Conservation (phyloP, 768 basidiomycete species). For the Termitomyces sp. region DNA sequence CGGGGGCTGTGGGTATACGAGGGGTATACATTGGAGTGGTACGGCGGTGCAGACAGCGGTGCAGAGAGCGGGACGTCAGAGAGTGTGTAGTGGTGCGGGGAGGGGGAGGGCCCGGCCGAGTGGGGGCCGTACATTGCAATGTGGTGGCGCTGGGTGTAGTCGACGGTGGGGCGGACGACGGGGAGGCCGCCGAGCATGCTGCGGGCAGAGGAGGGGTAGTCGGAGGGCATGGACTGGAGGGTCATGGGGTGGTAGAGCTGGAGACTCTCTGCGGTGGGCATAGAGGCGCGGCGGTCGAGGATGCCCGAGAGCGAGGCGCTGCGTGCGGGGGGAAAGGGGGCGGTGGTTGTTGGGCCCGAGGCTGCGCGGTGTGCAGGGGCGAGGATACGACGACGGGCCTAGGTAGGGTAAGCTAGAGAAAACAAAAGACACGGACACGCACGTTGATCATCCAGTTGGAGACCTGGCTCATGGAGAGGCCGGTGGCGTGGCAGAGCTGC, state of each 20-base stretch:
- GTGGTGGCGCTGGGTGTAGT: slow-evolving; percentile 33
- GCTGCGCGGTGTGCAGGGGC: slow-evolving; percentile 77
- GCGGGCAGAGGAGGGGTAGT: slow-evolving; percentile 38
- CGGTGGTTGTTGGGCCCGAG: slow-evolving; percentile 72
- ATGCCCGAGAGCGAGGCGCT: slow-evolving; percentile 37
- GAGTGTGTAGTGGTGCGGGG: slow-evolving; percentile 23
- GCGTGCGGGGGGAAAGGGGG: slow-evolving; percentile 58
- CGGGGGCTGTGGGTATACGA: slow-evolving; percentile 25
- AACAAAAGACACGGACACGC: too few relatives aligned
- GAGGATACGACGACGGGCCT: slow-evolving; percentile 81
- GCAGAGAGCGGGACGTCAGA: slow-evolving; percentile 49
- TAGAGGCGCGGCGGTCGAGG: slow-evolving; percentile 54
- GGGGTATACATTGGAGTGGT: slow-evolving; percentile 31
- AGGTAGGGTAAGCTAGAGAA: too few relatives aligned
- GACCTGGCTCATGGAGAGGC: slow-evolving; percentile 84
- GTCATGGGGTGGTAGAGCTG: slow-evolving; percentile 80
- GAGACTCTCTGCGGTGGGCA: slow-evolving; percentile 62
- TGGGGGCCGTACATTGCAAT: slow-evolving; percentile 36
- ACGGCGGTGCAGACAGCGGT: slow-evolving; percentile 45
- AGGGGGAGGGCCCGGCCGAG: slow-evolving; percentile 32
- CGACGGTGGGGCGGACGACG: slow-evolving; percentile 29
- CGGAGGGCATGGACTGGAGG: slow-evolving; percentile 55
- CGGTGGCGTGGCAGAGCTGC: slow-evolving; percentile 80
- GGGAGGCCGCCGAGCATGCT: slow-evolving; percentile 43
- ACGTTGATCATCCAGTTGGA: slow-evolving; percentile 94